phyloP scores from a whole-genome alignment of 2,329 filamentous ascomycete species.

The Colletotrichum lini region DNA sequence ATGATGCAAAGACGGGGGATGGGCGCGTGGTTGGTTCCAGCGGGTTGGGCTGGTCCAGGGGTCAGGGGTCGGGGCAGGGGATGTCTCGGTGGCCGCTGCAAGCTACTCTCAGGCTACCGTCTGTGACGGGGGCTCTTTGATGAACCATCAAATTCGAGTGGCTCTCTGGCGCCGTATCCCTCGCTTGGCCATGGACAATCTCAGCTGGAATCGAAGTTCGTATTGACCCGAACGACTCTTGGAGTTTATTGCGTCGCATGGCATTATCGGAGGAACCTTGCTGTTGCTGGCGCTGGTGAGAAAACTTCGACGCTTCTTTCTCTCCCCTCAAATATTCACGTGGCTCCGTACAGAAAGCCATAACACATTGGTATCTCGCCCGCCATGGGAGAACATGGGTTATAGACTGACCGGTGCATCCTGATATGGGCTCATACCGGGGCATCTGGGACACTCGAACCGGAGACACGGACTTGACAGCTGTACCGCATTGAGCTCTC shows the following conservation, averaged over 20 bases:
- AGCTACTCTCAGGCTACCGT: slow-evolving; percentile 33
- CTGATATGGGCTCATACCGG: slow-evolving; percentile 5
- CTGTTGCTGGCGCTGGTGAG: slow-evolving; percentile 14
- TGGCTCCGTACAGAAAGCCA: not conserved
- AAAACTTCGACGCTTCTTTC: not conserved
- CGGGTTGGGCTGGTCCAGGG: slow-evolving; percentile 34
- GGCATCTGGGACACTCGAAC: slow-evolving; percentile 14
- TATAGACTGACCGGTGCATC: not conserved
- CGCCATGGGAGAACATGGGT: slow-evolving; percentile 3
- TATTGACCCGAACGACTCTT: slow-evolving; percentile 13
- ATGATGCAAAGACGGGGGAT: slow-evolving; percentile 31
- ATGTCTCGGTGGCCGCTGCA: slow-evolving; percentile 34
- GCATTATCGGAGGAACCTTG: slow-evolving; percentile 26
- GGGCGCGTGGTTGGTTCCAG: slow-evolving; percentile 37
- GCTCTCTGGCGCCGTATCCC: slow-evolving; percentile 21
- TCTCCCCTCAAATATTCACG: not conserved
- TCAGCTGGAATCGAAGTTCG: slow-evolving; percentile 37
- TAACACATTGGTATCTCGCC: not conserved
- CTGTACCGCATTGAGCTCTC: slow-evolving; percentile 5
- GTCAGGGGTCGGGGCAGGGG: slow-evolving; percentile 30
- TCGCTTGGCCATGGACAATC: slow-evolving; percentile 25
- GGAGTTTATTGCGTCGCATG: slow-evolving; percentile 1
- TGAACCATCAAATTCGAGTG: slow-evolving; percentile 15
- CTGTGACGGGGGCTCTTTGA: slow-evolving; percentile 16
- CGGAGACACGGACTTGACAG: slow-evolving; percentile 6